phyloP scores from a whole-genome alignment of 2,329 filamentous ascomycete genomes.

The Huntiella savannae region DNA sequence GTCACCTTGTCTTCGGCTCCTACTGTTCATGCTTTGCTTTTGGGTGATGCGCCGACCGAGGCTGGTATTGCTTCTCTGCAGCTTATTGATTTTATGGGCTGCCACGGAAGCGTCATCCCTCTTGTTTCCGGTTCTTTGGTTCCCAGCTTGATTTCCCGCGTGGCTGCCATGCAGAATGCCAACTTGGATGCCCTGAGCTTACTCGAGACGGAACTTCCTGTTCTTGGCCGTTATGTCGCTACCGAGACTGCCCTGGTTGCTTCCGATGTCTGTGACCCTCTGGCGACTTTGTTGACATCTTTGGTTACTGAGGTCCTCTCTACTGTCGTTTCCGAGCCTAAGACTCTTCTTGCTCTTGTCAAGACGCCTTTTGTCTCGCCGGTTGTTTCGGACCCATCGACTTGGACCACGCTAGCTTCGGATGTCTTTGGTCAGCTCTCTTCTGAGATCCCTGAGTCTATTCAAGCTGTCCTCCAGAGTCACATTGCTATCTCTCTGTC shows the following conservation, averaged over 20 bases:
- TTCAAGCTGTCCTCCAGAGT: conserved; percentile 17
- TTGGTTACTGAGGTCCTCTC: conserved; percentile 16
- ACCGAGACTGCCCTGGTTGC: conserved; percentile 27
- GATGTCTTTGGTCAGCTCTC: not conserved
- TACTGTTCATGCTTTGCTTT: conserved; percentile 24
- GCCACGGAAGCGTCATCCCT: conserved; percentile 18
- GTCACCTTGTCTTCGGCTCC: conserved; percentile 29
- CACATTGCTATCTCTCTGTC: conserved; percentile 29
- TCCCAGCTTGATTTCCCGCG: conserved; percentile 32
- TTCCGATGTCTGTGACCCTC: conserved; percentile 28
- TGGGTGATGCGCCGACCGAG: conserved; percentile 20
- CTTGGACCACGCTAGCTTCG: not conserved
- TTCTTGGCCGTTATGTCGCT: conserved; percentile 36
- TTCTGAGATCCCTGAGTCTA: conserved; percentile 6
- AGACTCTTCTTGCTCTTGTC: not conserved
- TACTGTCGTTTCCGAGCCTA: not conserved
- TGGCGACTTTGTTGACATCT: conserved; percentile 29
- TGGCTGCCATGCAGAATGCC: conserved; percentile 32
- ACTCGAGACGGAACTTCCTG: conserved; percentile 45
- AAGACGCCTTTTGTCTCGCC: not conserved
- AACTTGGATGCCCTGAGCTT: conserved; percentile 41
- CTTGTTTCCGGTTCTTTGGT: conserved; percentile 24
- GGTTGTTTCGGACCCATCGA: not conserved
- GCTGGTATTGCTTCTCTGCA: conserved; percentile 20
- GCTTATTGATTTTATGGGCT: conserved; percentile 27